These are phyloP conservation scores for Pythium chondricola DNA, from an alignment of 352 stramenopile species.

Conservation along the genomic window DNA sequence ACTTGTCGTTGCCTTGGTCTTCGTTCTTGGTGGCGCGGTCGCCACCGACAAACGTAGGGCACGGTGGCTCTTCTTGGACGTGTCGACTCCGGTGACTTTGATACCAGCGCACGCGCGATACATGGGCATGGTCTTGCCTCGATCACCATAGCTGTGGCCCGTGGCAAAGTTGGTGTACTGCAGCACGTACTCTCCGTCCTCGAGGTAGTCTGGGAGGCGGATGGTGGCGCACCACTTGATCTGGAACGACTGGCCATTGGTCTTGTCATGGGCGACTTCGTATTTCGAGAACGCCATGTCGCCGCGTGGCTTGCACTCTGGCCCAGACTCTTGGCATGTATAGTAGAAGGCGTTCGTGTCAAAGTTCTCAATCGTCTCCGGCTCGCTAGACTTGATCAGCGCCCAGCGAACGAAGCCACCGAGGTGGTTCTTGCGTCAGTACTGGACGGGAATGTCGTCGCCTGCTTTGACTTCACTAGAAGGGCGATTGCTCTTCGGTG, in stretches of 20 bases:
- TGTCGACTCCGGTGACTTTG: slow-evolving; percentile 7
- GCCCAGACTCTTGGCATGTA: slow-evolving; percentile 21
- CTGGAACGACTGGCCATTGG: background rate
- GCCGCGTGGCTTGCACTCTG: slow-evolving; percentile 8
- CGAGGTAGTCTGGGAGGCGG: slow-evolving; percentile 15
- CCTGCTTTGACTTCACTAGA: slow-evolving; percentile 7
- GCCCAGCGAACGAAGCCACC: slow-evolving; percentile 27
- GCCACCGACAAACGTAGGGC: slow-evolving; percentile 16
- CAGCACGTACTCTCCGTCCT: slow-evolving; percentile 15
- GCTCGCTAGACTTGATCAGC: slow-evolving; percentile 11
- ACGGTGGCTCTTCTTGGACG: background rate
- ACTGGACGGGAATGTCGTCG: slow-evolving; percentile 20
- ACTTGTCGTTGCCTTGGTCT: slow-evolving; percentile 13
- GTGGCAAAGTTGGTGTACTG: slow-evolving; percentile 17
- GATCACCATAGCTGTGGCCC: slow-evolving; percentile 9
- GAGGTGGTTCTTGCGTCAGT: slow-evolving; percentile 29
- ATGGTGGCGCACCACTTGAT: slow-evolving; percentile 17
- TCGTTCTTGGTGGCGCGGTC: slow-evolving; percentile 9
- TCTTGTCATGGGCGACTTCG: slow-evolving; percentile 5
- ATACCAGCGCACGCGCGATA: slow-evolving; percentile 16
- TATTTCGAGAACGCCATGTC: slow-evolving; percentile 5
- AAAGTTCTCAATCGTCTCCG: slow-evolving; percentile 16
- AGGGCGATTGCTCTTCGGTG: slow-evolving; percentile 1
- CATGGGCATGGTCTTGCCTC: slow-evolving; percentile 9
- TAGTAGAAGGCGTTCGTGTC: slow-evolving; percentile 25